Evolutionary conservation across 2,329 filamentous ascomycete species (phyloP).

Genomic region (Neodidymelliopsis sp.): DNA sequence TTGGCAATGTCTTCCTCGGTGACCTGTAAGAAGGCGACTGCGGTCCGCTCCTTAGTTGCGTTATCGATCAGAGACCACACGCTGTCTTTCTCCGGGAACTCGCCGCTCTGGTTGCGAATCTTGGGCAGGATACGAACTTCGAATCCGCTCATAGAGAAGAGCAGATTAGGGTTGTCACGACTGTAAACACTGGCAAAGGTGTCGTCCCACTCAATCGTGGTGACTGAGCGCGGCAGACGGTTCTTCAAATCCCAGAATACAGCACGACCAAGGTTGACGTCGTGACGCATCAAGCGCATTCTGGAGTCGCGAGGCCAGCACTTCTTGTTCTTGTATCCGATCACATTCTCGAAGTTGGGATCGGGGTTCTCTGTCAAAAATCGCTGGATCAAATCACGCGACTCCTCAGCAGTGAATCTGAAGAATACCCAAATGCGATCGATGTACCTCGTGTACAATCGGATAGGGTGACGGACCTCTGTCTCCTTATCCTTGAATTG

Average conservation of each 20-base stretch:
- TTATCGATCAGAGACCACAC: conserved; percentile 98
- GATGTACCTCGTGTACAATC: conserved; percentile 96
- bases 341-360: conserved; percentile 98
- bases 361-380: conserved; percentile 98
- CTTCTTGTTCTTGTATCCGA: conserved; percentile 99
- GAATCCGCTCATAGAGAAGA: conserved; percentile 98
- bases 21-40: conserved; percentile 95
- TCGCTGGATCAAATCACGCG: conserved; percentile 92
- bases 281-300: conserved; percentile 98
- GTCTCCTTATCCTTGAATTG: conserved; percentile 95
- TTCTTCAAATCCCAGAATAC: conserved; percentile 99
- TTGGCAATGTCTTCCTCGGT: conserved; percentile 98
- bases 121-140: conserved; percentile 97
- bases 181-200: conserved; percentile 99
- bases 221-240: conserved; percentile 89
- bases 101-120: conserved; percentile 91
- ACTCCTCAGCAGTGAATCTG: conserved; percentile 91
- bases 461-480: conserved; percentile 91
- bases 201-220: conserved; percentile 98
- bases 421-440: conserved; percentile 99
- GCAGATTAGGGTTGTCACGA: conserved; percentile 92
- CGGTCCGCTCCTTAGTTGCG: conserved; percentile 93
- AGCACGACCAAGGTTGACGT: conserved; percentile 95
- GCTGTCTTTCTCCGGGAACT: conserved; percentile 96
- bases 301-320: conserved; percentile 98